phyloP scores from a whole-genome alignment of 306 rosid genomes.

The Vigna unguiculata region DNA sequence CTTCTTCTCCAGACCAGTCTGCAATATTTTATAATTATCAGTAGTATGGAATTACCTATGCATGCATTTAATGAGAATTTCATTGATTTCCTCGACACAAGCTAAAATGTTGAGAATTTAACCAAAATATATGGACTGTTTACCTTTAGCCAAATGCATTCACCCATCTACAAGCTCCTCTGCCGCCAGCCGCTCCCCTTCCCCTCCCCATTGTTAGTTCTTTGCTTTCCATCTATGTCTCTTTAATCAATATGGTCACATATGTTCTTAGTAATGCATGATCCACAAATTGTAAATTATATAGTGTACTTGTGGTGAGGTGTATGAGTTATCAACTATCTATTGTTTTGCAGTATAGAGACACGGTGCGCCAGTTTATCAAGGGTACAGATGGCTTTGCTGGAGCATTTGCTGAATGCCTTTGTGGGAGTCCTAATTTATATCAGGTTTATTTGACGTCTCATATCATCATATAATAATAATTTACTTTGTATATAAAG shows the following conservation, averaged over 20 bases:
- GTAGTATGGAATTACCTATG: neutral
- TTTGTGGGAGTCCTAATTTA: constrained; percentile 95
- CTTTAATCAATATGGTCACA: constrained; percentile 31
- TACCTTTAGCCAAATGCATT: neutral
- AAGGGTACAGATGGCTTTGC: constrained; percentile 95
- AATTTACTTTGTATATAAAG: constrained; percentile 29
- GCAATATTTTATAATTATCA: neutral
- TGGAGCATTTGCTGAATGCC: constrained; percentile 92
- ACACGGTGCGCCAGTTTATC: constrained; percentile 87
- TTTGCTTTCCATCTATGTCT: constrained; percentile 16
- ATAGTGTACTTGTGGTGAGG: constrained; percentile 5
- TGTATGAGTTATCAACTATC: neutral
- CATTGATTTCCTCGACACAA: constrained; percentile 19
- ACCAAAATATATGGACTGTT: constrained; percentile 17
- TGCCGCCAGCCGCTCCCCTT: no score
- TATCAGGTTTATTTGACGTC: constrained; percentile 72
- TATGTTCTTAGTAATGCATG: constrained; percentile 23
- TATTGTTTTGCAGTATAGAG: constrained; percentile 78
- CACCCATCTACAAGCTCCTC: constrained; percentile 5
- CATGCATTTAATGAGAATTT: constrained; percentile 25
- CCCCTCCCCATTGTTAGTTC: neutral
- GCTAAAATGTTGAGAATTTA: constrained; percentile 23
- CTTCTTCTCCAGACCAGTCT: constrained; percentile 10
- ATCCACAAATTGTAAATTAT: constrained; percentile 21
- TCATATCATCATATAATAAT: constrained; percentile 29